Base-by-base conservation (phyloP, 2,329 filamentous ascomycete genomes). In the Dryadomyces sulphureus region DNA sequence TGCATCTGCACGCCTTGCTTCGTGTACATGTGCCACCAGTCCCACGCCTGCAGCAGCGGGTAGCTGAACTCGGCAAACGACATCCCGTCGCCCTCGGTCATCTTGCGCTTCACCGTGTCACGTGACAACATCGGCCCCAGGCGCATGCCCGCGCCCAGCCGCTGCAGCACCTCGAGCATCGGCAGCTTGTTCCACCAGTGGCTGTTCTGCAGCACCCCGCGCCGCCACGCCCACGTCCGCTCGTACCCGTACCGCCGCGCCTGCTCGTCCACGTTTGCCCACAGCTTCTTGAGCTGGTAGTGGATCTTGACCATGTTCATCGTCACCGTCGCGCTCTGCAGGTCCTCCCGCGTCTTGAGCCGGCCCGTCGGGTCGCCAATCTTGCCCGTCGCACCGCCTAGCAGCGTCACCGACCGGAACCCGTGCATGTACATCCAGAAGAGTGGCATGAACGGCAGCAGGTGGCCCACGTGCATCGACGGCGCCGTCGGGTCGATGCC, bases 51-150 rank as follows among this genome's bases (percentile, higher is more conserved):
- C 56, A 96, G 77, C 16, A 98, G 65, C 1, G 93, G 92, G 58
- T 98, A 98, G 38, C 79, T 75, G 62, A 98, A 94, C 60, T 98
- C 92, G 32, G 86, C 81, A 56, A 93, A 84, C 0, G 89, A 93
- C 82, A 98, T 90, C 55, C 92, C 93, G 52, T 92, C 84, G 34
- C 87, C 86, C 45, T 79, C 79, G n/a, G 75, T 73, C 69, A 96
- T 73, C 57, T 88, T 86, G 48, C 78, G 80, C 46, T 40, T 53
- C 41, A 76, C 84, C 70, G 84, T 92, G 51, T 96, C 90, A 56
- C 87, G 79, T 45, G 80, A 78, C 49, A 98, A 70, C 85, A 98
- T 88, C 3, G 88, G 75, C 1, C 90, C 88, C 43, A 98, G 65
- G 48, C 90, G 73, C 59, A 87, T 77, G 40, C 79, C 73, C 27